Evolutionary conservation across 352 stramenopile species (phyloP).

Genomic region (Thalassiosira hispida): DNA sequence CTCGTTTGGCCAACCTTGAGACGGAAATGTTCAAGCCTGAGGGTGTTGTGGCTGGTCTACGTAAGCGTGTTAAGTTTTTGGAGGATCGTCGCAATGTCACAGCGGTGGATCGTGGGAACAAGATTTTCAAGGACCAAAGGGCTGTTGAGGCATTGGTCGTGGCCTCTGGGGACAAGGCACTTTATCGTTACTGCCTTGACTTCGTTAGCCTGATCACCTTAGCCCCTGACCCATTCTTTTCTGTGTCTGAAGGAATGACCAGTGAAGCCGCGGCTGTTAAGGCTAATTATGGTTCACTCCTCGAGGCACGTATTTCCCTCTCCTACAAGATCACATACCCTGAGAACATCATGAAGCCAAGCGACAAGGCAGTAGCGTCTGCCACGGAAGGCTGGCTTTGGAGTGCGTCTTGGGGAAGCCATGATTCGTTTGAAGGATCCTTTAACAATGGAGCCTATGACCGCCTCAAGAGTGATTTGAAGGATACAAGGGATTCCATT

Average conservation of each 20-base stretch:
- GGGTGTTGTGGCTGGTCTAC: neutral
- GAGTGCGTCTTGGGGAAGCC: neutral
- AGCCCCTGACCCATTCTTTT: neutral
- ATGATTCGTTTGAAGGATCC: constrained; percentile 16
- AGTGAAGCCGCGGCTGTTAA: constrained; percentile 18
- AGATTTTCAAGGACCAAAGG: constrained; percentile 12
- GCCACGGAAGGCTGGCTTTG: constrained; percentile 16
- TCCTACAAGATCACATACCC: constrained; percentile 31
- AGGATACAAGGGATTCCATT: neutral
- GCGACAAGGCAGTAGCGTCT: constrained; percentile 3
- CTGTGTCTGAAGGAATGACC: neutral
- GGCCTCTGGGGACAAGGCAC: neutral
- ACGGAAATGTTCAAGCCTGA: neutral
- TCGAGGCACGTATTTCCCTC: constrained; percentile 5
- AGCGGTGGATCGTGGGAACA: constrained; percentile 3
- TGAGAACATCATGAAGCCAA: neutral
- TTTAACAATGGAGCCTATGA: constrained; percentile 8
- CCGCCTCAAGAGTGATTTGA: neutral
- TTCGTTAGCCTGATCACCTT: constrained; percentile 18
- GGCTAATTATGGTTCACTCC: constrained; percentile 9
- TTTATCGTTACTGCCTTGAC: constrained; percentile 19
- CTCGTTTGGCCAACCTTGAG: neutral
- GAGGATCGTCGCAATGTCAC: neutral
- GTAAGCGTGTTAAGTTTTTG: constrained; percentile 1
- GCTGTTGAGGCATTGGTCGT: constrained; percentile 9